Conservation (phyloP, 768 basidiomycete species). For the Xerocomellus chrysenteron region DNA sequence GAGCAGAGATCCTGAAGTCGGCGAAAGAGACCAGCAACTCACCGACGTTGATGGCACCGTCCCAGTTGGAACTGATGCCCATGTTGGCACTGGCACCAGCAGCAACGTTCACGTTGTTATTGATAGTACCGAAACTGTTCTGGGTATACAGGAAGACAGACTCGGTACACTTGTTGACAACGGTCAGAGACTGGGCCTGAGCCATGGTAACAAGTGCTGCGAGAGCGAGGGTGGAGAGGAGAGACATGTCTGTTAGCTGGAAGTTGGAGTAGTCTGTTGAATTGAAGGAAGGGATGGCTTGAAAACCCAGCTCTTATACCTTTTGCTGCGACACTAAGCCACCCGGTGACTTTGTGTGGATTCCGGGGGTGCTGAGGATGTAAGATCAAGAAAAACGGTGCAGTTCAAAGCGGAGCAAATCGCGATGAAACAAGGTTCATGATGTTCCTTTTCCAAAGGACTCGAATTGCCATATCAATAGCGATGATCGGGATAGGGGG, state of each 20-base stretch:
- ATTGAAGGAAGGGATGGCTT: neutral
- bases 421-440: neutral
- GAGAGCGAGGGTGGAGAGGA: constrained; percentile 18
- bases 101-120: constrained; percentile 26
- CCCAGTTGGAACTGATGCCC: constrained; percentile 33
- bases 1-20: neutral
- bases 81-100: constrained; percentile 26
- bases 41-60: constrained; percentile 33
- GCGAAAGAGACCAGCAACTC: neutral
- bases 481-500: neutral
- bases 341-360: neutral
- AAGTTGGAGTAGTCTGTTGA: neutral
- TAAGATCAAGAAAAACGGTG: neutral
- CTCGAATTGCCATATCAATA: neutral
- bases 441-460: neutral
- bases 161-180: constrained; percentile 26
- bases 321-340: neutral
- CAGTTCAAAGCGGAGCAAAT: neutral
- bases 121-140: constrained; percentile 28
- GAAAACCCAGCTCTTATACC: constrained; percentile 13
- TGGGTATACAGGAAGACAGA: constrained; percentile 31
- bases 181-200: constrained; percentile 31
- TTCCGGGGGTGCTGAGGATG: neutral
- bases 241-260: constrained; percentile 18
- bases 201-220: constrained; percentile 18